These are phyloP conservation scores for Leccinum boreale DNA, from an alignment of 768 basidiomycete species.

Conservation along the genomic window DNA sequence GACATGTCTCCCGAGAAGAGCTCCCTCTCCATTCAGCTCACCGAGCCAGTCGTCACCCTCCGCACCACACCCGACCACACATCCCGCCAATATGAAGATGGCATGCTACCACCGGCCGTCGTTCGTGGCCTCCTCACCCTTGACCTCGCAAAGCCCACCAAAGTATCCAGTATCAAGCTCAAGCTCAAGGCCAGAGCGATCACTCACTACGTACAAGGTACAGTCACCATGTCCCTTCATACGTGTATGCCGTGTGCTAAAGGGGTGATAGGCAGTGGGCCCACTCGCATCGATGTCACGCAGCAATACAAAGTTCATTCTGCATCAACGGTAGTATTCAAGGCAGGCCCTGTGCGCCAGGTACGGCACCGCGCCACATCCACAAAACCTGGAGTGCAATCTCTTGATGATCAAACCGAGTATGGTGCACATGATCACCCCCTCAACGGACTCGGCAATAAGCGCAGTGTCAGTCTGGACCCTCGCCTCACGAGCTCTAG, in stretches of 20 bases:
- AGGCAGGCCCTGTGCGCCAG: conserved; percentile 45
- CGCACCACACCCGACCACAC: conserved; percentile 39
- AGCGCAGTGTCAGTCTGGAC: conserved; percentile 12
- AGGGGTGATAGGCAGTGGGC: conserved; percentile 51
- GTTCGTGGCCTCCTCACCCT: conserved; percentile 66
- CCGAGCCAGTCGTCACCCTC: conserved; percentile 74
- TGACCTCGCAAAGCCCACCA: conserved; percentile 69
- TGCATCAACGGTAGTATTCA: conserved; percentile 70
- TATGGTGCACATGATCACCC: background rate
- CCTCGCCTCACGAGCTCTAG: conserved; percentile 3
- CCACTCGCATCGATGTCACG: conserved; percentile 66
- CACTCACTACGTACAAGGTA: conserved; percentile 87
- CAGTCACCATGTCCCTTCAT: conserved; percentile 12
- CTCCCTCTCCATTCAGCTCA: conserved; percentile 55
- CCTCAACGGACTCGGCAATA: background rate
- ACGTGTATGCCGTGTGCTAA: background rate
- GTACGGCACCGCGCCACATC: conserved; percentile 11
- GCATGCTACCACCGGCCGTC: conserved; percentile 55
- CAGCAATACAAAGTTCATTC: conserved; percentile 79
- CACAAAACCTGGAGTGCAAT: conserved; percentile 14
- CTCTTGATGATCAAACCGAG: conserved; percentile 3
- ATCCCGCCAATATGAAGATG: conserved; percentile 20
- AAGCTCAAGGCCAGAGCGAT: conserved; percentile 70
- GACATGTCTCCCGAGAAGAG: conserved; percentile 35
- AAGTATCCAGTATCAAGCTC: conserved; percentile 82